These are phyloP conservation scores for Malus hybrid DNA, from an alignment of 331 rosid species.

Conservation along the genomic window DNA sequence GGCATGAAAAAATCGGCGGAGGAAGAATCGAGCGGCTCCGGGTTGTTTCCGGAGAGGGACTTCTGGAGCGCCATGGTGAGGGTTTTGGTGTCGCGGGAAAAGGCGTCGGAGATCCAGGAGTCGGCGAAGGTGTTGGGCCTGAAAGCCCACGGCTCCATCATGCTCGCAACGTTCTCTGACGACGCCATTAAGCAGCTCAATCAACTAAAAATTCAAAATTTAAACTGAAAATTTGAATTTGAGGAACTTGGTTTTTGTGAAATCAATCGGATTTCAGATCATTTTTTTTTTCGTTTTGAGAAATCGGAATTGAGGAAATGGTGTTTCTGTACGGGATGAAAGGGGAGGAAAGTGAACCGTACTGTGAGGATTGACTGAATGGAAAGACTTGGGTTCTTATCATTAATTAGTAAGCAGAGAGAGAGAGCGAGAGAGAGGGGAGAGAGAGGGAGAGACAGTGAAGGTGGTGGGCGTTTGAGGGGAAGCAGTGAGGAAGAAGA, in stretches of 20 bases:
- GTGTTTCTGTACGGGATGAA: too few relatives aligned
- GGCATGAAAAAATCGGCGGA: slow-evolving; percentile 21
- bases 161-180: slow-evolving; percentile 36
- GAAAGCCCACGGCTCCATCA: slow-evolving; percentile 42
- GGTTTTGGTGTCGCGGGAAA: slow-evolving; percentile 44
- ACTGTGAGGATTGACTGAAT: too few relatives aligned
- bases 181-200: slow-evolving; percentile 36
- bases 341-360: too few relatives aligned
- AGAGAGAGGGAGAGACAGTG: too few relatives aligned
- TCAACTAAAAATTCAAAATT: not conserved
- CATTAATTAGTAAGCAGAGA: too few relatives aligned
- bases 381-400: too few relatives aligned
- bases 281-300: too few relatives aligned
- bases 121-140: slow-evolving; percentile 27
- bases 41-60: slow-evolving; percentile 27
- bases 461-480: not conserved
- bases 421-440: not conserved
- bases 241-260: too few relatives aligned
- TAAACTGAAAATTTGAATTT: not conserved
- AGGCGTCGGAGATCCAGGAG: slow-evolving; percentile 44
- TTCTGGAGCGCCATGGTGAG: slow-evolving; percentile 56
- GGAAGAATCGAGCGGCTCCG: not conserved
- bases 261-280: too few relatives aligned
- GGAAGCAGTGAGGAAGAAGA: not conserved
- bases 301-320: too few relatives aligned